Percentiles rank a stretch among this genome's conserved stretches.
These are phyloP conservation scores for cucumber (Cucumis sativus) DNA, from an alignment of 306 rosid genomes.

Conservation along the genomic window DNA sequence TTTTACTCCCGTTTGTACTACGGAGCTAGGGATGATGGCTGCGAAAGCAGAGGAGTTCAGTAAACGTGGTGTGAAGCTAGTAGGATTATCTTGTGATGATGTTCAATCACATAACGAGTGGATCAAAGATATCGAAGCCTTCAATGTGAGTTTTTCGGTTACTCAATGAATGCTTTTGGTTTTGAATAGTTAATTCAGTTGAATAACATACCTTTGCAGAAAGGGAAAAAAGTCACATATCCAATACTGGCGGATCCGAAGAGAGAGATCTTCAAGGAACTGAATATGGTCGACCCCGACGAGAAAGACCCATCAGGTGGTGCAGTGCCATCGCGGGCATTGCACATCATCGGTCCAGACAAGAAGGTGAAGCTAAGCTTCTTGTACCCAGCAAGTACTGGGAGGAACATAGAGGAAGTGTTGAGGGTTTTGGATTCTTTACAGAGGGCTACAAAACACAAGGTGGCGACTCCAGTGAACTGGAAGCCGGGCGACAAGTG, in stretches of 20 bases:
- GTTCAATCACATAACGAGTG: slow-evolving; percentile 46
- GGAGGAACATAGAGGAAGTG: slow-evolving; percentile 85
- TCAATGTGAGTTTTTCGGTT: slow-evolving; percentile 23
- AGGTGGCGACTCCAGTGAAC: slow-evolving; percentile 64
- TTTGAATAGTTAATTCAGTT: not conserved
- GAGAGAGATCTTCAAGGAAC: slow-evolving; percentile 55
- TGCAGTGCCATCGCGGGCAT: slow-evolving; percentile 58
- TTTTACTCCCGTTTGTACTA: slow-evolving; percentile 84
- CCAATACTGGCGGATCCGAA: slow-evolving; percentile 55
- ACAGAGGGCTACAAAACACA: slow-evolving; percentile 40
- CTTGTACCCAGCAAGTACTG: slow-evolving; percentile 65
- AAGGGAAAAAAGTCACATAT: slow-evolving; percentile 50
- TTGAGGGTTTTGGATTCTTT: slow-evolving; percentile 67
- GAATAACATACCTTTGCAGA: slow-evolving; percentile 14
- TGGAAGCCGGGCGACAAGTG: slow-evolving; percentile 57
- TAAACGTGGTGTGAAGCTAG: slow-evolving; percentile 44
- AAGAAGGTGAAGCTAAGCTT: slow-evolving; percentile 63
- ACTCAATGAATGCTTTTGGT: not conserved
- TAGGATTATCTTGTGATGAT: slow-evolving; percentile 70
- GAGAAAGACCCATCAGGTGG: slow-evolving; percentile 42
- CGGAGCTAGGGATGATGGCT: slow-evolving; percentile 69
- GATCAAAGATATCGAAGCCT: slow-evolving; percentile 78
- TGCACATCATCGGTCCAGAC: slow-evolving; percentile 72
- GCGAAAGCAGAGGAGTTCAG: slow-evolving; percentile 29
- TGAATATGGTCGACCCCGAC: slow-evolving; percentile 83